Evolutionary conservation across 129 eudicot species (phyloP), one percentile per base, ranked within the genome.

Genomic region (Escallonia rubra): DNA sequence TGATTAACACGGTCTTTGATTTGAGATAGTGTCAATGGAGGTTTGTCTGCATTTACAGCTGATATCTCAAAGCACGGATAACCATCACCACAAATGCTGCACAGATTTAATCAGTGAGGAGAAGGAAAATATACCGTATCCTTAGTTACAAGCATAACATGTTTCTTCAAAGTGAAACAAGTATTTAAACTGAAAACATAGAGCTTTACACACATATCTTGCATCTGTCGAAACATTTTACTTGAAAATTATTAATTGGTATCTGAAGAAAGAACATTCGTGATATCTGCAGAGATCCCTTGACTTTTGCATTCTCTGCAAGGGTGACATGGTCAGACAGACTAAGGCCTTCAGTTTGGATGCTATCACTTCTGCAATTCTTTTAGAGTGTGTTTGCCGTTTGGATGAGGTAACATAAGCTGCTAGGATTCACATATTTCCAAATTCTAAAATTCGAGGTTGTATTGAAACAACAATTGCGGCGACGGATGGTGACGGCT

Each of bases 21-120:
- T 79, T 93, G 85, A 71, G 83, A 62, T 55, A 89, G 78, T 53
- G 88, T 79, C 57, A 89, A 57, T 50, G 96, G 95, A 65, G 96
- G 95, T 76, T 93, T 93, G 77, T 93, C 99, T 41, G 99, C 96
- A 79, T 93, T 93, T 59, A 89, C 76, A 61, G 95, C 98, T 59
- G 96, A 89, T 65, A 93, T 69, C 80, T 93, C 99, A 64, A 93
- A 93, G 85, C 96, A 93, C 39, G 96, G 96, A 78, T 87, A 86
- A 63, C 96, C 96, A 34, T 73, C 86, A 53, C 82, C 88, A 73
- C 82, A 78, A 67, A 93, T 78, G 73, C 99, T 93, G 88, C 83
- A 89, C 23, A 40, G 15, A 47, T 3, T 42, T 16, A 70, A 73
- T 46, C 56, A 50, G 41, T 61, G 39, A 43, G 69, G 9, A 73